Percentiles rank a stretch among this genome's conserved stretches.
Conservation (phyloP, 176 grass and related monocot species). For the Oryza longistaminata region DNA sequence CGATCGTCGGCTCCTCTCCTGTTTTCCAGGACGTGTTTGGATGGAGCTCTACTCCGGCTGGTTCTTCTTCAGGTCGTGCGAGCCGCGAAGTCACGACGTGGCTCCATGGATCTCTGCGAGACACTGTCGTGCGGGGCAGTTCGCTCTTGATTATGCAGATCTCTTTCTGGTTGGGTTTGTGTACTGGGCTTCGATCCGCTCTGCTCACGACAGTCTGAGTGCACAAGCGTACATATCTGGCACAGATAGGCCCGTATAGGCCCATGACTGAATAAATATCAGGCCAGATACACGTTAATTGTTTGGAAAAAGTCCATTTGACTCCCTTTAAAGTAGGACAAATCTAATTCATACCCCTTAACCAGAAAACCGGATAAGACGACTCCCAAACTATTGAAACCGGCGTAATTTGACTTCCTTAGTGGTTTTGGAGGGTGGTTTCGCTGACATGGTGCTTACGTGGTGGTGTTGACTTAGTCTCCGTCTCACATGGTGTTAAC, state of each 20-base stretch:
- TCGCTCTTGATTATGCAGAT: background rate
- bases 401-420: too few relatives aligned
- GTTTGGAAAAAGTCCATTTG: too few relatives aligned
- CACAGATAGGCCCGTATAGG: background rate
- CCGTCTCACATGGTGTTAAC: too few relatives aligned
- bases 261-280: background rate
- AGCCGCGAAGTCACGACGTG: background rate
- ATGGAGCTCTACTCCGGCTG: background rate
- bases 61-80: background rate
- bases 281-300: background rate
- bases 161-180: background rate
- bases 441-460: too few relatives aligned
- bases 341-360: too few relatives aligned
- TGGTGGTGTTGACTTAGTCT: too few relatives aligned
- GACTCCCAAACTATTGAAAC: too few relatives aligned
- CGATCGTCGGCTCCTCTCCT: slow-evolving; percentile 12
- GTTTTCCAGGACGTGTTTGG: slow-evolving; percentile 13
- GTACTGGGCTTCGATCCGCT: background rate
- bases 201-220: too few relatives aligned
- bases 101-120: background rate
- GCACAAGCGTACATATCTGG: too few relatives aligned
- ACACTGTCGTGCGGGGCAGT: background rate
- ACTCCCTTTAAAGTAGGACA: too few relatives aligned
- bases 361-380: too few relatives aligned
- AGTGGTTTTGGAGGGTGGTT: too few relatives aligned